Conservation (phyloP, 768 basidiomycete genomes). For the Cytidiella melzeri region DNA sequence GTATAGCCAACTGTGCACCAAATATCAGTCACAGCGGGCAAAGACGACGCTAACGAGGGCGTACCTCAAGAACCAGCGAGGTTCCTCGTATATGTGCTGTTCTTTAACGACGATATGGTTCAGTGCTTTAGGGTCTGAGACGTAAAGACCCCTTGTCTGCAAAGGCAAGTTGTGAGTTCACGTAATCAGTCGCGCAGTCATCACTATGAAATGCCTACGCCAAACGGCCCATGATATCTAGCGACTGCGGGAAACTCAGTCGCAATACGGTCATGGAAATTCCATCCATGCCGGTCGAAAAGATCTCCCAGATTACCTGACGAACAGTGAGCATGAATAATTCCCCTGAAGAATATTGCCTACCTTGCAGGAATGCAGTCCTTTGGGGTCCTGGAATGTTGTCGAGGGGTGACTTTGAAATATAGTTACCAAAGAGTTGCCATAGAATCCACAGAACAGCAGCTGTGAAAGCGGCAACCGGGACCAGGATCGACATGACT, state of each 20-base stretch:
- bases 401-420: neutral
- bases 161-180: neutral
- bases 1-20: neutral
- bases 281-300: slow-evolving; percentile 6
- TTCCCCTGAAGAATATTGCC: neutral
- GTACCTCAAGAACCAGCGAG: slow-evolving; percentile 11
- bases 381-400: neutral
- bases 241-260: slow-evolving; percentile 3
- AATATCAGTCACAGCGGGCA: neutral
- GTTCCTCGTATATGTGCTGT: slow-evolving; percentile 21
- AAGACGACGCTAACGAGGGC: neutral
- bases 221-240: slow-evolving; percentile 7
- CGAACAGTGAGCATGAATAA: neutral
- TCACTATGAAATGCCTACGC: neutral
- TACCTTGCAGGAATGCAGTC: neutral
- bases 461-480: neutral
- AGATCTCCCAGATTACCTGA: slow-evolving; percentile 6
- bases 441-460: neutral
- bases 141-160: slow-evolving; percentile 20
- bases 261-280: slow-evolving; percentile 1
- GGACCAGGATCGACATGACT: neutral
- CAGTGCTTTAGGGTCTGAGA: slow-evolving; percentile 19
- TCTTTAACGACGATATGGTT: slow-evolving; percentile 21
- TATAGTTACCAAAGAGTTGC: neutral
- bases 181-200: neutral